Conservation (phyloP, 805 yeast species). For the Wilhelminamyces savonicus region DNA sequence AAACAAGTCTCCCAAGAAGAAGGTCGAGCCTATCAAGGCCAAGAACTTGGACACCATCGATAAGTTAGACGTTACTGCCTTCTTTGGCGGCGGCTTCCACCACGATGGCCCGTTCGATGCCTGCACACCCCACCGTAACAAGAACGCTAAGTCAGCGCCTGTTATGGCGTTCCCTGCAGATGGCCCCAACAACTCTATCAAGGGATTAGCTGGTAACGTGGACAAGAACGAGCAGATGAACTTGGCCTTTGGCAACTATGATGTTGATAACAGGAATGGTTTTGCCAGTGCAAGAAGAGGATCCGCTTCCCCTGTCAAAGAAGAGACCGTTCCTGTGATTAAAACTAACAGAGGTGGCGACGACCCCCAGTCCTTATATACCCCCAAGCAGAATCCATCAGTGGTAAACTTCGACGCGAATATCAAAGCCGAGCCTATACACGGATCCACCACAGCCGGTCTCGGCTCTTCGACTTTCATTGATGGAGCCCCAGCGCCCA, state of each 20-base stretch:
- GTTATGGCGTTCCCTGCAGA: slow-evolving; percentile 93
- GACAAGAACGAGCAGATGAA: slow-evolving; percentile 52
- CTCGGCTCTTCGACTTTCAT: slow-evolving; percentile 87
- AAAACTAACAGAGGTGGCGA: slow-evolving; percentile 12
- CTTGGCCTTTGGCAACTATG: slow-evolving; percentile 68
- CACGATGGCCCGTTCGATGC: slow-evolving; percentile 99
- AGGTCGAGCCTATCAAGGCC: slow-evolving; percentile 44
- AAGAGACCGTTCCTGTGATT: slow-evolving; percentile 5
- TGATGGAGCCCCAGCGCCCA: slow-evolving; percentile 94
- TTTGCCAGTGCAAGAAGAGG: slow-evolving; percentile 2
- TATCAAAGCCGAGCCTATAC: slow-evolving; percentile 62
- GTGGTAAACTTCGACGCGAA: slow-evolving; percentile 68
- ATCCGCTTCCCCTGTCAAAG: too few species aligned
- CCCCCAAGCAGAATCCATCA: slow-evolving; percentile 46
- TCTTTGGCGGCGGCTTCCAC: slow-evolving; percentile 91
- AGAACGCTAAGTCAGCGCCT: slow-evolving; percentile 70
- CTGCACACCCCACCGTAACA: slow-evolving; percentile 93
- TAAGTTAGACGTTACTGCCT: slow-evolving; percentile 90
- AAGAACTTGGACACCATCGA: slow-evolving; percentile 90
- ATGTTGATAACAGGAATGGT: slow-evolving; percentile 38
- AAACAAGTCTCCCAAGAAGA: slow-evolving; percentile 33
- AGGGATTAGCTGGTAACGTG: slow-evolving; percentile 53
- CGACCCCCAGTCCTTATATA: slow-evolving; percentile 16
- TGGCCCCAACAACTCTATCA: slow-evolving; percentile 86
- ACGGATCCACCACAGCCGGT: slow-evolving; percentile 83